Evolutionary conservation across 1,284 basidiomycete genomes (phyloP), one percentile per base, ranked within the genome.

Genomic region (Stereum hirsutum): DNA sequence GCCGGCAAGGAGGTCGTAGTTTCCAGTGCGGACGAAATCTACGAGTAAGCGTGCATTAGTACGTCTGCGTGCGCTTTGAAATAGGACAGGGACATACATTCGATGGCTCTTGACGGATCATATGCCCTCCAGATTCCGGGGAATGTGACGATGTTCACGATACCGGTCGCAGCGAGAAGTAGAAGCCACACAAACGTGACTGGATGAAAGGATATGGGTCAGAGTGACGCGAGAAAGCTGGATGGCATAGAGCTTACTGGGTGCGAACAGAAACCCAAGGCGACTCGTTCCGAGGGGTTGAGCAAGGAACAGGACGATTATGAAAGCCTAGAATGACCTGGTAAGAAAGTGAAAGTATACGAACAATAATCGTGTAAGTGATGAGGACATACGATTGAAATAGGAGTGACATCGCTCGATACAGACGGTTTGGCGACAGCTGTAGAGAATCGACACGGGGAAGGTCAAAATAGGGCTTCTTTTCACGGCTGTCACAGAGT

Each of bases 51-150:
- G n/a, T n/a, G 27, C 39, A 37, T 40, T 11, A 39, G 23, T 5
- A 31, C 25, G 32, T 15, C n/a, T 12, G 27, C 32, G n/a, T 27
- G 12, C 15, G 17, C 8, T 30, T 7, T 11, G 33, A 23, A 8
- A 20, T 14, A 26, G 24, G 20, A 41, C 11, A 21, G 25, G 20
- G 14, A 57, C 72, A 51, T 50, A 80, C 77, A 64, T 54, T 81
- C 59, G 14, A 83, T 58, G 0, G 78, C 78, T 6, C 79, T 65
- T 7, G 77, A 80, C 0, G 81, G 81, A 52, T 85, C 81, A 46
- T 78, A 73, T 0, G 81, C 80, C 6, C 80, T 67, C 54, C 78
- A 80, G 15, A 83, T 75, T 0, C 68, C 78, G 6, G 81, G 80
- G 50, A 65, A 64, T 25, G 51, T 55, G 3, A 63, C 66, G 43